phyloP scores from a whole-genome alignment of 2,329 filamentous ascomycete species.

The Fonsecaea erecta region DNA sequence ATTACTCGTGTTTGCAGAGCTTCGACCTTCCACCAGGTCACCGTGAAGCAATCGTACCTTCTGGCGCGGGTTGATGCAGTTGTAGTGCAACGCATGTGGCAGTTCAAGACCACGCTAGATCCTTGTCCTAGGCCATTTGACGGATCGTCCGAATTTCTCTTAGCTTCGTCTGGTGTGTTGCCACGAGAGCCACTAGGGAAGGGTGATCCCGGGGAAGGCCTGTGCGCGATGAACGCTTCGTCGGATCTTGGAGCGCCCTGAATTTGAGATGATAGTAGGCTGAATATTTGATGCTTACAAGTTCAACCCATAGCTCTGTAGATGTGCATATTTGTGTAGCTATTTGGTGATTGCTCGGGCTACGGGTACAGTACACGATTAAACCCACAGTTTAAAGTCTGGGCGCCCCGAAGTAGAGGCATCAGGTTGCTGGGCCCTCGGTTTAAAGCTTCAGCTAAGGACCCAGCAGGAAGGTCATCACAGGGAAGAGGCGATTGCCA shows the following conservation, averaged over 20 bases:
- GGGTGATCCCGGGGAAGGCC: slow-evolving; percentile 2
- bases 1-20: background rate
- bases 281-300: background rate
- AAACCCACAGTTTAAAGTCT: background rate
- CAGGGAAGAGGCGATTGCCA: background rate
- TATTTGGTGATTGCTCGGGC: background rate
- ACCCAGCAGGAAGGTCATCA: background rate
- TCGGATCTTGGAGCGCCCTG: background rate
- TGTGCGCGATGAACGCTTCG: slow-evolving; percentile 6
- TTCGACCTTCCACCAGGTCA: background rate
- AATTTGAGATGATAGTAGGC: background rate
- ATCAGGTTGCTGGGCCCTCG: background rate
- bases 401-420: background rate
- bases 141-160: background rate
- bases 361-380: background rate
- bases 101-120: background rate
- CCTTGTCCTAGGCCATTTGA: background rate
- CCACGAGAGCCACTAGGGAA: slow-evolving; percentile 4
- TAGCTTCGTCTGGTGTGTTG: background rate
- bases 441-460: background rate
- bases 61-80: background rate
- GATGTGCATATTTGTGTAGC: too few species aligned
- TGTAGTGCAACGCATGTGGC: background rate
- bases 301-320: background rate
- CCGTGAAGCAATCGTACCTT: background rate